phyloP scores from a whole-genome alignment of 2,329 filamentous ascomycete genomes.

The Phyllosticta capitalensis region DNA sequence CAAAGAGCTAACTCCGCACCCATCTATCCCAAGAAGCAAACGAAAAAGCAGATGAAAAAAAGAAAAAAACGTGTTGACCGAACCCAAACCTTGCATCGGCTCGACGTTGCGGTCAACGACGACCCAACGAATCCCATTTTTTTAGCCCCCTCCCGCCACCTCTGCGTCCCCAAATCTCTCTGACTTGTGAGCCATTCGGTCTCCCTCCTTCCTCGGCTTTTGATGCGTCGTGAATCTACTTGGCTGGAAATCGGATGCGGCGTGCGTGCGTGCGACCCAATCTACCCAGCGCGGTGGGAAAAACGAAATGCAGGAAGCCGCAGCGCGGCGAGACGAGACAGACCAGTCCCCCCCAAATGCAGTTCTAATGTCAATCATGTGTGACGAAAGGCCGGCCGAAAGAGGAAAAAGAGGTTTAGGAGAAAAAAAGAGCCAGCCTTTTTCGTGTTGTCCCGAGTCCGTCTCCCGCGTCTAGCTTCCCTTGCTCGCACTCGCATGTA shows the following conservation, averaged over 20 bases:
- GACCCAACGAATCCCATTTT: background rate
- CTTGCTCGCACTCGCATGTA: background rate
- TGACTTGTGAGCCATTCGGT: background rate
- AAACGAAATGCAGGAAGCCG: conserved; percentile 15
- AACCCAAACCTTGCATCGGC: background rate
- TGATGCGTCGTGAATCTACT: background rate
- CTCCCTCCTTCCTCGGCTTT: background rate
- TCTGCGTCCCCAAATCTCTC: background rate
- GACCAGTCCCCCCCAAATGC: background rate
- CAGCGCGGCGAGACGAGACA: conserved; percentile 1
- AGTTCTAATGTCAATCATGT: background rate
- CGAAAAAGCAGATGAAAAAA: background rate
- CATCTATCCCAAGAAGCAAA: too few relatives aligned
- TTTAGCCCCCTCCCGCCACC: background rate
- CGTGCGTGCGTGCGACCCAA: background rate
- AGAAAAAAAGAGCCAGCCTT: background rate
- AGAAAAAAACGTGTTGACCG: background rate
- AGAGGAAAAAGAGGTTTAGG: background rate
- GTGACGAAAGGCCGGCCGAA: conserved; percentile 14
- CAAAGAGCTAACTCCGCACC: too few relatives aligned
- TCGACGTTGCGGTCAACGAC: too few relatives aligned
- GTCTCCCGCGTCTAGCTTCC: background rate
- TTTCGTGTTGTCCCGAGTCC: background rate
- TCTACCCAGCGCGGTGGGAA: background rate
- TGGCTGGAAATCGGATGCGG: background rate